Conservation (phyloP, 2,329 filamentous ascomycete genomes). For the Xylaria sp. region DNA sequence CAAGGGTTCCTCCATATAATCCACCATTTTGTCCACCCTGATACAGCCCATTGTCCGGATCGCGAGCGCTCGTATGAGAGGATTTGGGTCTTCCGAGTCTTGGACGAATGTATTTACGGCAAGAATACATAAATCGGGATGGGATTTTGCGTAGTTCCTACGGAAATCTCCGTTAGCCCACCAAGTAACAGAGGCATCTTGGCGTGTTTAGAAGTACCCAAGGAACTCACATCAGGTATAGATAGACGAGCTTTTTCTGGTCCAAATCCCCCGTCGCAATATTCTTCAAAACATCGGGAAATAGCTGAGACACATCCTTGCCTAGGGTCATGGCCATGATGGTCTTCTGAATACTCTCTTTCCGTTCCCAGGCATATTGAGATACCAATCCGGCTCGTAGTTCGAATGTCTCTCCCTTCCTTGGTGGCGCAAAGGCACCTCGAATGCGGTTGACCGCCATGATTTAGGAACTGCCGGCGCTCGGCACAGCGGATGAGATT, state of each 20-base stretch:
- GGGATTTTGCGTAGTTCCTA: constrained; percentile 99
- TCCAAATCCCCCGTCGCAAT: constrained; percentile 95
- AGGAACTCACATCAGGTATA: constrained; percentile 87
- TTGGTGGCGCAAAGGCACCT: constrained; percentile 90
- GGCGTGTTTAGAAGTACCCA: background rate
- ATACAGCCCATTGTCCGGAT: constrained; percentile 99
- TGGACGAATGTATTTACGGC: constrained; percentile 99
- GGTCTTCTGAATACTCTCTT: constrained; percentile 99
- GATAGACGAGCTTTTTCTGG: constrained; percentile 99
- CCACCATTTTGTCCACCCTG: constrained; percentile 98
- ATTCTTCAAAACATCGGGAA: constrained; percentile 98
- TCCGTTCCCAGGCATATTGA: constrained; percentile 98
- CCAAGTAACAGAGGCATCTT: background rate
- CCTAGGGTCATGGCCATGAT: constrained; percentile 99
- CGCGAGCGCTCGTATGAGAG: constrained; percentile 90
- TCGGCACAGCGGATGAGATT: constrained; percentile 11
- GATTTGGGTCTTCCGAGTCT: constrained; percentile 98
- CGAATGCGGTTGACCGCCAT: constrained; percentile 98
- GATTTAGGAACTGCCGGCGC: constrained; percentile 46
- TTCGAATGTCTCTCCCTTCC: constrained; percentile 98
- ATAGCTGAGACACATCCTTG: constrained; percentile 97
- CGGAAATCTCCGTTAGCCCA: constrained; percentile 39
- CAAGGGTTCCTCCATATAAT: constrained; percentile 98
- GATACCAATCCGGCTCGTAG: constrained; percentile 94
- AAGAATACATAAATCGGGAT: constrained; percentile 97